These are phyloP conservation scores for Serendipita sp. DNA, from an alignment of 768 basidiomycete species.

Conservation along the genomic window DNA sequence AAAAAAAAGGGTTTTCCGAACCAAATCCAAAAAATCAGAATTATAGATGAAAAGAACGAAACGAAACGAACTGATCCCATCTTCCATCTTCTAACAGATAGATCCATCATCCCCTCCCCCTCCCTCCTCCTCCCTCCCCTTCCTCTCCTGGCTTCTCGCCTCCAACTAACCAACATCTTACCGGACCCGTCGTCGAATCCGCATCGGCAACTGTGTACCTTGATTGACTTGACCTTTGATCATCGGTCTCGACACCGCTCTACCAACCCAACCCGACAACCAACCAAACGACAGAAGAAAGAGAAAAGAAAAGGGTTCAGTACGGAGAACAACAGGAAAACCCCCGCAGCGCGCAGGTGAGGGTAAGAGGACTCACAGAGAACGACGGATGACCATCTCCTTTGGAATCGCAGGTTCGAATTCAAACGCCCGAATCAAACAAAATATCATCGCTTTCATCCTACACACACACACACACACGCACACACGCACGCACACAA, in stretches of 20 bases:
- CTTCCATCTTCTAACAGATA: too few relatives aligned
- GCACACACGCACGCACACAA: too few relatives aligned
- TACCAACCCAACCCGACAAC: neutral
- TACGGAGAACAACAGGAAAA: neutral
- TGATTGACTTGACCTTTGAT: neutral
- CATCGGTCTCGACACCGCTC: neutral
- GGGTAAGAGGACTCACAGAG: neutral
- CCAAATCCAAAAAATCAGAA: too few relatives aligned
- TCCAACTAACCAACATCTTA: too few relatives aligned
- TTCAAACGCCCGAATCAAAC: neutral
- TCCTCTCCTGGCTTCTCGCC: too few relatives aligned
- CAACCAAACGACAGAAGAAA: too few relatives aligned
- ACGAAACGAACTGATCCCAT: too few relatives aligned
- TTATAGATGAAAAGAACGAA: too few relatives aligned
- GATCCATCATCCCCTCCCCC: too few relatives aligned
- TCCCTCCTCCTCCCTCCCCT: too few relatives aligned
- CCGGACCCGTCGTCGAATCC: neutral
- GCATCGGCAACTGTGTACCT: neutral
- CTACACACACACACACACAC: slow-evolving; percentile 3
- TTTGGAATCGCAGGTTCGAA: slow-evolving; percentile 1
- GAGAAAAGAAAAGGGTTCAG: neutral
- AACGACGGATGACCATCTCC: neutral
- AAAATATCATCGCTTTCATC: slow-evolving; percentile 6
- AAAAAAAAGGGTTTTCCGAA: too few relatives aligned
- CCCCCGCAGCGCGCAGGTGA: neutral